A percentile compares a stretch with the other conserved stretches of the same genome.
Evolutionary conservation across 1,284 basidiomycete genomes (phyloP).

Genomic region (Ceratobasidium sp.): DNA sequence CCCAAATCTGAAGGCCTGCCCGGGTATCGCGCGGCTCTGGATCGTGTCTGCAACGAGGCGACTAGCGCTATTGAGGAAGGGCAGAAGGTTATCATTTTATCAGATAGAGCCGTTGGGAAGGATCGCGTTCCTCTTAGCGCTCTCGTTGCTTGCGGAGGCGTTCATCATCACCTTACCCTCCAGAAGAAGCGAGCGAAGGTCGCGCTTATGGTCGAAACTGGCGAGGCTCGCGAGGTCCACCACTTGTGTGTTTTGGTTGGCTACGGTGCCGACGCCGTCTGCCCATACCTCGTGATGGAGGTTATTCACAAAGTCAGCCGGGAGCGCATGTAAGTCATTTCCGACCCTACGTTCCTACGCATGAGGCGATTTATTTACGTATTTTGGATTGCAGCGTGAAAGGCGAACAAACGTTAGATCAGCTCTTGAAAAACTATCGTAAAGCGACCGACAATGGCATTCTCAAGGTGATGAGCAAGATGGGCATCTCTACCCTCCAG

Average conservation of each 20-base stretch:
- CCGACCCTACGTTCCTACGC: constrained; percentile 17
- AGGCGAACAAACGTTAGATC: constrained; percentile 76
- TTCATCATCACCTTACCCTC: constrained; percentile 89
- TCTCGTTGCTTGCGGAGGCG: constrained; percentile 89
- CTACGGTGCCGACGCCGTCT: constrained; percentile 96
- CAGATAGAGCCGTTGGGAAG: constrained; percentile 83
- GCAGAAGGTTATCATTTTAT: constrained; percentile 90
- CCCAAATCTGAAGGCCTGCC: constrained; percentile 89
- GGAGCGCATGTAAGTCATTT: constrained; percentile 82
- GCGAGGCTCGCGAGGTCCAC: constrained; percentile 94
- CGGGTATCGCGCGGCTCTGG: constrained; percentile 87
- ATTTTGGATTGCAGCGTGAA: constrained; percentile 72
- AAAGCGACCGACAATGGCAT: constrained; percentile 91
- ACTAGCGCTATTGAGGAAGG: constrained; percentile 92
- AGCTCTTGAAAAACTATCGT: constrained; percentile 87
- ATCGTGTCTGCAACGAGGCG: constrained; percentile 90
- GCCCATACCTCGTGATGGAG: constrained; percentile 94
- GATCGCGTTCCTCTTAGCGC: constrained; percentile 89
- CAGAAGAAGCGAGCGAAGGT: constrained; percentile 95
- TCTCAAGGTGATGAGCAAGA: constrained; percentile 97
- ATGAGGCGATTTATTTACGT: constrained; percentile 43
- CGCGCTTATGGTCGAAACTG: constrained; percentile 95
- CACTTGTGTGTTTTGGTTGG: constrained; percentile 94
- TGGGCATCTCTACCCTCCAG: constrained; percentile 96
- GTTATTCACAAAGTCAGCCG: constrained; percentile 90